Evolutionary conservation across 495 filamentous ascomycete genomes (phyloP).

Genomic region (Wilcoxina mikolae): DNA sequence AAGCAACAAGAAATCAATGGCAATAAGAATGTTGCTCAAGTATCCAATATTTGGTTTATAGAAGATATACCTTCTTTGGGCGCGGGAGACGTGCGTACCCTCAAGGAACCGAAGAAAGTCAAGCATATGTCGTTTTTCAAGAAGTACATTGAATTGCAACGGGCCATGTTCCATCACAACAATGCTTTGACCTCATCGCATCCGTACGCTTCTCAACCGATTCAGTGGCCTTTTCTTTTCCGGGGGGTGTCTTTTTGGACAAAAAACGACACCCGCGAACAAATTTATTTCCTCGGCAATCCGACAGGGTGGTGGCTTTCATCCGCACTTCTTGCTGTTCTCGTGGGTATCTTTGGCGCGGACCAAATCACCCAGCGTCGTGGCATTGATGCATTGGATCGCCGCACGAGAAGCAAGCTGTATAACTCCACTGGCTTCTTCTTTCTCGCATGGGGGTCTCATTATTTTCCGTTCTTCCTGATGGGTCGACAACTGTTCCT

Average conservation of each 20-base stretch:
- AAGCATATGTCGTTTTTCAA: slow-evolving; percentile 74
- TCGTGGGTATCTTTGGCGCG: slow-evolving; percentile 77
- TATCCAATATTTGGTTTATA: slow-evolving; percentile 86
- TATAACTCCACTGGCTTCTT: slow-evolving; percentile 99
- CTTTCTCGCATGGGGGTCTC: slow-evolving; percentile 93
- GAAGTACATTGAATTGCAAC: slow-evolving; percentile 93
- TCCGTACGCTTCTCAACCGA: slow-evolving; percentile 86
- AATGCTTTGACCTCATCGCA: slow-evolving; percentile 93
- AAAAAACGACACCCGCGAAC: slow-evolving; percentile 83
- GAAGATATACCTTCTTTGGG: slow-evolving; percentile 76
- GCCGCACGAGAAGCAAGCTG: slow-evolving; percentile 76
- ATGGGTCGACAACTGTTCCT: slow-evolving; percentile 97
- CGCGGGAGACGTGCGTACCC: slow-evolving; percentile 49
- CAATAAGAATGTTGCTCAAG: slow-evolving; percentile 85
- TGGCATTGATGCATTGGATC: slow-evolving; percentile 83
- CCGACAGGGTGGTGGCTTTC: slow-evolving; percentile 96
- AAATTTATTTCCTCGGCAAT: slow-evolving; percentile 98
- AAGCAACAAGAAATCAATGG: slow-evolving; percentile 99
- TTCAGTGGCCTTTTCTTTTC: slow-evolving; percentile 93
- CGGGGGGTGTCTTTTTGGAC: slow-evolving; percentile 99
- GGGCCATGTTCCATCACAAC: slow-evolving; percentile 99
- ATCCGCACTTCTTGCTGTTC: slow-evolving; percentile 80
- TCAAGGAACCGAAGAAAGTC: slow-evolving; percentile 56
- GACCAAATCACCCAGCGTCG: slow-evolving; percentile 86
- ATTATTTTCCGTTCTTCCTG: slow-evolving; percentile 94